These are phyloP conservation scores for Stephanodiscus minutulus DNA, from an alignment of 108 stramenopile genomes.

Conservation along the genomic window DNA sequence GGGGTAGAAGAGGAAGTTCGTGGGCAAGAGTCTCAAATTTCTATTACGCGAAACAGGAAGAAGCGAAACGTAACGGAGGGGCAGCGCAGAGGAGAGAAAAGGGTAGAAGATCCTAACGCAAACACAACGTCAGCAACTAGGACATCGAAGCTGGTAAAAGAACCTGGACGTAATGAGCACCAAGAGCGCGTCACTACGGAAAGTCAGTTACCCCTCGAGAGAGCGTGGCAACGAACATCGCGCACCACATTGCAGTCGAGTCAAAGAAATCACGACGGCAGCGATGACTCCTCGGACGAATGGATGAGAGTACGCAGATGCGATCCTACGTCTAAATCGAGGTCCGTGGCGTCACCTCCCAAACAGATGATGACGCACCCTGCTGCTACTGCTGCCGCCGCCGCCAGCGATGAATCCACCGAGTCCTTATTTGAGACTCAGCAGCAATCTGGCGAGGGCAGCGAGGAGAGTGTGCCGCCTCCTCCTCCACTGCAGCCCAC, in stretches of 20 bases:
- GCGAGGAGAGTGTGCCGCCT: neutral
- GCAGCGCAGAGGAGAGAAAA: neutral
- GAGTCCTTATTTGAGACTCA: neutral
- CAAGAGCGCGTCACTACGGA: neutral
- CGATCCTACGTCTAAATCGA: neutral
- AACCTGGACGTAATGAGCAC: neutral
- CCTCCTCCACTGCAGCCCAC: neutral
- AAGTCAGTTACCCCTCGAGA: neutral
- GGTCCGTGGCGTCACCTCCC: neutral
- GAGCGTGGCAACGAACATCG: neutral
- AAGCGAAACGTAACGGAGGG: neutral
- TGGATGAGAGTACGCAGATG: slow-evolving; percentile 6
- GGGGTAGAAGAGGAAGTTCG: neutral
- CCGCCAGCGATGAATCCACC: neutral
- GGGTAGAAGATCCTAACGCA: too few relatives aligned
- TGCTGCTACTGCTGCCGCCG: neutral
- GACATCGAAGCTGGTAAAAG: neutral
- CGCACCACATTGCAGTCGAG: neutral
- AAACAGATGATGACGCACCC: neutral
- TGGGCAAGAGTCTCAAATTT: slow-evolving; percentile 1
- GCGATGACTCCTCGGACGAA: slow-evolving; percentile 8
- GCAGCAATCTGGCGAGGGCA: neutral
- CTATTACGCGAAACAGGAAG: neutral
- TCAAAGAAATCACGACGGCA: neutral
- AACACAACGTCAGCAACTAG: too few relatives aligned